These are phyloP conservation scores for Ilyonectria mors-panacis DNA, from an alignment of 2,329 filamentous ascomycete genomes.

Conservation along the genomic window DNA sequence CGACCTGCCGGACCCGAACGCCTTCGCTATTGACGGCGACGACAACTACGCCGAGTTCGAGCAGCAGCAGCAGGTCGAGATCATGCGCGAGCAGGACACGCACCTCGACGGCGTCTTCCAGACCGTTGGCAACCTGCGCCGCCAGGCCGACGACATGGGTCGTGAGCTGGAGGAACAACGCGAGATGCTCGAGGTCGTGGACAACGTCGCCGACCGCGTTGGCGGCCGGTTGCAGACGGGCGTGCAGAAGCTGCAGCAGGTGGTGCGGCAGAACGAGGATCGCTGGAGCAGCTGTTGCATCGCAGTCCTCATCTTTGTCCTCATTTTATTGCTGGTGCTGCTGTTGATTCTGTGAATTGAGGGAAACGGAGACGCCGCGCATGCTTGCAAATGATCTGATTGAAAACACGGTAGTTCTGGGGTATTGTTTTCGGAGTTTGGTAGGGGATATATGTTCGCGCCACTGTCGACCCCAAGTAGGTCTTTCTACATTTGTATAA, in stretches of 20 bases:
- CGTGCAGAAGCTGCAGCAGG: conserved; percentile 86
- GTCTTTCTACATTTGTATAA: conserved; percentile 42
- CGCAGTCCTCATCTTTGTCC: conserved; percentile 85
- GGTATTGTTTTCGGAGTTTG: conserved; percentile 40
- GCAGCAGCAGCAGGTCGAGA: conserved; percentile 89
- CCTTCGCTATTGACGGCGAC: conserved; percentile 68
- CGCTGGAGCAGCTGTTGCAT: conserved; percentile 91
- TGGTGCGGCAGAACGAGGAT: conserved; percentile 94
- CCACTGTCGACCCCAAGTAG: conserved; percentile 27
- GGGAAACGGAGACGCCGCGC: not conserved
- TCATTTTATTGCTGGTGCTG: conserved; percentile 89
- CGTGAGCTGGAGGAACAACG: conserved; percentile 95
- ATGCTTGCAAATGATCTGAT: conserved; percentile 11
- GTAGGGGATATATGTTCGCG: conserved; percentile 29
- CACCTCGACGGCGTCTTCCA: conserved; percentile 93
- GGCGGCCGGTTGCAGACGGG: conserved; percentile 88
- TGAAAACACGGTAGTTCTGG: conserved; percentile 27
- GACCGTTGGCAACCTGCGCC: conserved; percentile 90
- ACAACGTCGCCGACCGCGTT: conserved; percentile 88
- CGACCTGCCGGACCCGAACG: conserved; percentile 68
- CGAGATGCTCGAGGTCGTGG: conserved; percentile 89
- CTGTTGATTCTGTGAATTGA: conserved; percentile 71
- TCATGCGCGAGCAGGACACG: conserved; percentile 96
- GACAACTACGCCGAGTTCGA: conserved; percentile 84
- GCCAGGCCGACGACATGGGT: conserved; percentile 96